Evolutionary conservation across 257 asterid species (phyloP).

Genomic region (Cruciata laevipes): DNA sequence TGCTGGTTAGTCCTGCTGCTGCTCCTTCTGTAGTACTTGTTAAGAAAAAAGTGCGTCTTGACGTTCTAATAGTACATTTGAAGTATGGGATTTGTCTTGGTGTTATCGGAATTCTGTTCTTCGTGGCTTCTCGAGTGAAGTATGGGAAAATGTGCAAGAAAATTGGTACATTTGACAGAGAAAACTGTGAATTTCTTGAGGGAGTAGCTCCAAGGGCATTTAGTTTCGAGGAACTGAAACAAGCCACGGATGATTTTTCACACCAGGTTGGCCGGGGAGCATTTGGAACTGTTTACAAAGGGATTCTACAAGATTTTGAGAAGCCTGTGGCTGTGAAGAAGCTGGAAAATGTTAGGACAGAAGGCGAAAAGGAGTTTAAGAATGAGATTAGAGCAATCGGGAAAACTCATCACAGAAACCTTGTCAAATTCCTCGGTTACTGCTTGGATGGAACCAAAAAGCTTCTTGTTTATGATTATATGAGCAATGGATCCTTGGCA

Average conservation of each 20-base stretch:
- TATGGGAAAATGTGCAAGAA: not conserved
- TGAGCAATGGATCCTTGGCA: slow-evolving; percentile 49
- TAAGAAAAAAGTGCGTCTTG: not conserved
- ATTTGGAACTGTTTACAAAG: slow-evolving; percentile 42
- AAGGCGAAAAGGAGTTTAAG: slow-evolving; percentile 41
- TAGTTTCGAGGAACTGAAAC: not conserved
- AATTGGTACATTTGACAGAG: not conserved
- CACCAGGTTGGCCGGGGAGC: slow-evolving; percentile 45
- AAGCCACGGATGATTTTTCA: slow-evolving; percentile 33
- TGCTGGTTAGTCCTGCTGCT: not conserved
- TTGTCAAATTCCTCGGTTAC: slow-evolving; percentile 46
- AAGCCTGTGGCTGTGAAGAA: slow-evolving; percentile 45
- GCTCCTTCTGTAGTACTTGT: not conserved
- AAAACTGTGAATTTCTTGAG: not conserved
- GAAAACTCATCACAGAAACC: slow-evolving; percentile 43
- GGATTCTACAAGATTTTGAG: slow-evolving; percentile 12
- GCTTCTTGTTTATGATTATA: slow-evolving; percentile 42
- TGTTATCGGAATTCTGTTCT: not conserved
- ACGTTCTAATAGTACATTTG: not conserved
- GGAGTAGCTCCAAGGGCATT: not conserved
- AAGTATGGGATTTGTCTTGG: not conserved
- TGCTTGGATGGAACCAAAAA: slow-evolving; percentile 35
- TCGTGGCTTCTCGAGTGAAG: not conserved
- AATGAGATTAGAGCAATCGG: slow-evolving; percentile 44
- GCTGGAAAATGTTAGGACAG: slow-evolving; percentile 26